Percentiles rank a stretch among this genome's conserved stretches.
phyloP scores from a whole-genome alignment of 108 stramenopile genomes.

The Bacterosira constricta region DNA sequence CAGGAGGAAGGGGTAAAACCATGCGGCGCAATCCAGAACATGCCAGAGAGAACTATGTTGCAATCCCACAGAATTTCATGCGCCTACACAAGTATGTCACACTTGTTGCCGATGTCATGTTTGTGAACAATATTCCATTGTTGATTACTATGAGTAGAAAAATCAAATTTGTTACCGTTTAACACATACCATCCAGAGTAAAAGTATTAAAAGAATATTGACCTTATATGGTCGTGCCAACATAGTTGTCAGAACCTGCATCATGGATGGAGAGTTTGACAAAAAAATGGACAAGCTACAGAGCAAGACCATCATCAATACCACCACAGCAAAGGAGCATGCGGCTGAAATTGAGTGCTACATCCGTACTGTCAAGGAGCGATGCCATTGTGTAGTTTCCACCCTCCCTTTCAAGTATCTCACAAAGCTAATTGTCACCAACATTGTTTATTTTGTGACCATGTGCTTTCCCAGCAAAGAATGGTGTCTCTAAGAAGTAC shows the following conservation, averaged over 20 bases:
- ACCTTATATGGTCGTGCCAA: conserved; percentile 15
- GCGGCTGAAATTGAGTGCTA: too few relatives aligned
- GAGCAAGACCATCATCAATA: conserved; percentile 1
- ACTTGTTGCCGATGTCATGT: conserved; percentile 43
- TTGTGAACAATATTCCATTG: conserved; percentile 47
- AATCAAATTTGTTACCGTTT: conserved; percentile 19
- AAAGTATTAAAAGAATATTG: neutral
- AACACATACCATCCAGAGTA: neutral
- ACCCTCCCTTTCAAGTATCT: too few relatives aligned
- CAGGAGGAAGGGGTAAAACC: conserved; percentile 20
- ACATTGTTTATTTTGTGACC: too few relatives aligned
- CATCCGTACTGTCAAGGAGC: too few relatives aligned
- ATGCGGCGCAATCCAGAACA: neutral
- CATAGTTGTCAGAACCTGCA: conserved; percentile 1
- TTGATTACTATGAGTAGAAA: conserved; percentile 24
- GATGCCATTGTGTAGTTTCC: too few relatives aligned
- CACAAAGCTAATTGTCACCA: too few relatives aligned
- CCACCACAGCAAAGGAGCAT: conserved; percentile 16
- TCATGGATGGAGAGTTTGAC: conserved; percentile 22
- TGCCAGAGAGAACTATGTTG: neutral
- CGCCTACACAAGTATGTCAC: conserved; percentile 24
- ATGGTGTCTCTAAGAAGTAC: too few relatives aligned
- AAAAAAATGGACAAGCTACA: neutral
- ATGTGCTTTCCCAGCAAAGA: too few relatives aligned
- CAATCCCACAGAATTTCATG: conserved; percentile 25